These are phyloP conservation scores for Chaetomium olivaceum DNA, from an alignment of 2,329 filamentous ascomycete genomes.

Conservation along the genomic window DNA sequence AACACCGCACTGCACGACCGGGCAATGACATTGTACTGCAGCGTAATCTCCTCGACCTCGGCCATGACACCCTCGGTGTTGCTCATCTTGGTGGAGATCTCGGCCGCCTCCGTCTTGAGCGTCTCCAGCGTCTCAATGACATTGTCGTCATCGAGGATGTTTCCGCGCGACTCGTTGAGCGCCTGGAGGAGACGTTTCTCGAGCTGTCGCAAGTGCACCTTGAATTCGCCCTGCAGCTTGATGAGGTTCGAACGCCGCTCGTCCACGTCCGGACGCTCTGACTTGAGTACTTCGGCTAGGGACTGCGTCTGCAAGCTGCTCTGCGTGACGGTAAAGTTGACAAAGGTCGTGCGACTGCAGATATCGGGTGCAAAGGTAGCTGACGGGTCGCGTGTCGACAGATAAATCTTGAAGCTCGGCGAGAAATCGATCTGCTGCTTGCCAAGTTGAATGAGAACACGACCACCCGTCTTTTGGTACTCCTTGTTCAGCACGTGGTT, in stretches of 20 bases:
- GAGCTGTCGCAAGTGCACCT: conserved; percentile 91
- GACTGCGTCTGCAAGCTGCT: conserved; percentile 98
- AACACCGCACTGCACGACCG: conserved; percentile 96
- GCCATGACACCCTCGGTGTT: conserved; percentile 98
- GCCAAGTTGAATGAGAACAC: conserved; percentile 95
- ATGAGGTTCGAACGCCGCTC: conserved; percentile 95
- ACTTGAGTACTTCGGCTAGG: conserved; percentile 95
- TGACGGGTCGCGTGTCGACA: conserved; percentile 94
- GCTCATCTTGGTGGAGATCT: conserved; percentile 93
- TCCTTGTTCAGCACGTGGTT: conserved; percentile 99
- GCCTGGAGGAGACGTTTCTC: conserved; percentile 94
- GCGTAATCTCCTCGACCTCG: conserved; percentile 93
- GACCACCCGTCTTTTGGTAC: conserved; percentile 96
- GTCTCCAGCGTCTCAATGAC: conserved; percentile 98
- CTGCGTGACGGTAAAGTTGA: conserved; percentile 99
- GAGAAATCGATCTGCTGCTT: conserved; percentile 99
- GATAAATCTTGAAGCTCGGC: conserved; percentile 89
- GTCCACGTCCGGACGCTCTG: conserved; percentile 94
- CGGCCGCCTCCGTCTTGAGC: conserved; percentile 93
- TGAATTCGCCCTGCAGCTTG: conserved; percentile 98
- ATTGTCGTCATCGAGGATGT: conserved; percentile 96
- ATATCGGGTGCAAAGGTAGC: conserved; percentile 94
- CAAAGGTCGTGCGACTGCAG: conserved; percentile 96
- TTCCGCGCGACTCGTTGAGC: conserved; percentile 94
- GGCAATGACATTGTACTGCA: conserved; percentile 90